phyloP scores from a whole-genome alignment of 1,284 basidiomycete genomes.

The Agroathelia rolfsii region DNA sequence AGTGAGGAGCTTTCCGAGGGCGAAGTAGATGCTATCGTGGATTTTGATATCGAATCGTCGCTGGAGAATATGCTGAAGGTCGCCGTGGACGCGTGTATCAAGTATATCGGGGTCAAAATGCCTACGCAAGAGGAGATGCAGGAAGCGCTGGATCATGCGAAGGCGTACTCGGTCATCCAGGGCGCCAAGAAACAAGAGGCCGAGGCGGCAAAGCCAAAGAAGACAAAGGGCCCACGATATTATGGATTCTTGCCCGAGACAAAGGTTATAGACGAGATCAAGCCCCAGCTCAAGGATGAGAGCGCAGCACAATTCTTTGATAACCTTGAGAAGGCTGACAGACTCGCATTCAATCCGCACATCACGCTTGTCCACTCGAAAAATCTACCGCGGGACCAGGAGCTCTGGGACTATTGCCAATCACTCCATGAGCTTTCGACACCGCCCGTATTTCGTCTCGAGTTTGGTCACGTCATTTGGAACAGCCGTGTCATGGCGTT shows the following conservation, averaged over 20 bases:
- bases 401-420: slow-evolving; percentile 61
- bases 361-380: slow-evolving; percentile 80
- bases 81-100: slow-evolving; percentile 50
- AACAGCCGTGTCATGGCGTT: slow-evolving; percentile 76
- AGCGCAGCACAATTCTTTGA: slow-evolving; percentile 38
- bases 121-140: slow-evolving; percentile 50
- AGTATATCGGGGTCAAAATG: slow-evolving; percentile 36
- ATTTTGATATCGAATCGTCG: slow-evolving; percentile 49
- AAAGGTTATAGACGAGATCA: no score
- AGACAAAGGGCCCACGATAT: slow-evolving; percentile 50
- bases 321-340: slow-evolving; percentile 30
- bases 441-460: slow-evolving; percentile 52
- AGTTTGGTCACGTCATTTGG: slow-evolving; percentile 63
- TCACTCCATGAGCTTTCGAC: slow-evolving; percentile 30
- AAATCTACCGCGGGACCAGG: slow-evolving; percentile 34
- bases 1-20: slow-evolving; percentile 55
- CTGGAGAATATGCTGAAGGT: slow-evolving; percentile 47
- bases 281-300: slow-evolving; percentile 30
- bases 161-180: slow-evolving; percentile 36
- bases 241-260: slow-evolving; percentile 73
- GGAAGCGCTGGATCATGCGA: slow-evolving; percentile 47
- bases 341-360: slow-evolving; percentile 66
- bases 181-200: no score
- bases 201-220: no score
- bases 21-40: slow-evolving; percentile 59